Base-by-base conservation (phyloP, 2,329 filamentous ascomycete genomes). In the Seiridium cupressi region DNA sequence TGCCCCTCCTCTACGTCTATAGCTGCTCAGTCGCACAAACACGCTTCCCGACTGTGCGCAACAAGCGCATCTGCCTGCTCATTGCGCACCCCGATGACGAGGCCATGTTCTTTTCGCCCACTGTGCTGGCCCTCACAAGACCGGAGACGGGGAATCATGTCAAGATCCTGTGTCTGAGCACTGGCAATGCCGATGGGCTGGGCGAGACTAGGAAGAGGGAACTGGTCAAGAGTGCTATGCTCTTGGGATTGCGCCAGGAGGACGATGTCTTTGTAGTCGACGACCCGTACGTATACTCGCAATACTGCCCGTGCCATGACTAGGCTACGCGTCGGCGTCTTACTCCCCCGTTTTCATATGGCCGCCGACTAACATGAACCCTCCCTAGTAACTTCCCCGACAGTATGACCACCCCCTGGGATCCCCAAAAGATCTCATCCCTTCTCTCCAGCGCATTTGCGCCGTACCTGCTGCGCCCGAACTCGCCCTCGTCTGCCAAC, bases 21-120 rank as follows among this genome's bases (percentile, higher is more conserved):
- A 79, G 80, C 3, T 78, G 76, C 34, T 74, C 76, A 47, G 70
- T 79, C n/a, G 74, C 80, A 47, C 76, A 78, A 62, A 68, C 77
- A 34, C 77, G 82, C 38, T 85, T 91, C 67, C 90, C 92, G 3
- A 84, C 79, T 49, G 79, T 97, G 64, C 82, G 81, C 67, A 89
- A 92, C 79, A 96, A 96, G 82, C 88, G 91, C 70, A 92, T 99
- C 71, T 90, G 91, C 73, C 84, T 99, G 58, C 82, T 99, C 59
- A 98, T 99, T 70, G 95, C 95, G 31, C 95, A 99, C 77, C 95
- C 95, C 0, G 95, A 99, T 76, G 95, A 99, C 71, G 95, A 99
- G 80, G 95, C 94, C 74, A 99, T 99, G 95, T 99, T 99, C 82
- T 99, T 99, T 77, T 88, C 93, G 64, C 95, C 95, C 0, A 91